Conservation (phyloP, 2,329 filamentous ascomycete genomes). For the Talaromyces sp. region DNA sequence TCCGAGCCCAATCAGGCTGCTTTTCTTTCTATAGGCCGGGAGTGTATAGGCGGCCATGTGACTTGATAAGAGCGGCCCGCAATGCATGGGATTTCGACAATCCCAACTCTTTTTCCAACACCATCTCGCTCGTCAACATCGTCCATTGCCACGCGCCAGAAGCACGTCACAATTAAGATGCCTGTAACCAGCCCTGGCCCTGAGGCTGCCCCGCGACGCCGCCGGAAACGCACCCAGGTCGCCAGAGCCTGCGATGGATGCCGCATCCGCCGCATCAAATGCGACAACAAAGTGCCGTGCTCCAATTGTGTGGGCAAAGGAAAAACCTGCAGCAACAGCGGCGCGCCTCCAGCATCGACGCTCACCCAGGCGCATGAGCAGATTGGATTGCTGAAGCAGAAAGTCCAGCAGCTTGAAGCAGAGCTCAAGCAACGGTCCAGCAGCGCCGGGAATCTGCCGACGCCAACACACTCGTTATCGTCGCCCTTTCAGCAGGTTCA, state of each 20-base stretch:
- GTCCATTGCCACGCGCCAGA: neutral
- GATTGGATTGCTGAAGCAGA: conserved; percentile 3
- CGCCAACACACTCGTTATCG: neutral
- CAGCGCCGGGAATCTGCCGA: neutral
- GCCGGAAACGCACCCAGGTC: conserved; percentile 7
- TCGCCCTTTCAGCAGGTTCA: neutral
- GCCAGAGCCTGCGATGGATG: conserved; percentile 11
- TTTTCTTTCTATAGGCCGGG: too few relatives aligned
- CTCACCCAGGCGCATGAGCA: neutral
- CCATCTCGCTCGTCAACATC: neutral
- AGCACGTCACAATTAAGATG: neutral
- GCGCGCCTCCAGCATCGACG: neutral
- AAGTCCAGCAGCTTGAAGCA: conserved; percentile 7
- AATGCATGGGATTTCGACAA: too few relatives aligned
- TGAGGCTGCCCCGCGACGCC: neutral
- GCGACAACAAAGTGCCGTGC: conserved; percentile 8
- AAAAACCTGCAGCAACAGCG: neutral
- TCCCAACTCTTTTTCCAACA: neutral
- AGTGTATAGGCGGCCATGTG: neutral
- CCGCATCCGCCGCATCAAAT: conserved; percentile 8
- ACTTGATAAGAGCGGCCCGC: neutral
- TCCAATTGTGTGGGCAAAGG: conserved; percentile 2
- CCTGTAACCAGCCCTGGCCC: neutral
- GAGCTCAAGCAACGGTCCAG: neutral
- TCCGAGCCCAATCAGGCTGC: too few relatives aligned